Evolutionary conservation across 2,329 filamentous ascomycete genomes (phyloP).

Genomic region (Diaporthe velutina): DNA sequence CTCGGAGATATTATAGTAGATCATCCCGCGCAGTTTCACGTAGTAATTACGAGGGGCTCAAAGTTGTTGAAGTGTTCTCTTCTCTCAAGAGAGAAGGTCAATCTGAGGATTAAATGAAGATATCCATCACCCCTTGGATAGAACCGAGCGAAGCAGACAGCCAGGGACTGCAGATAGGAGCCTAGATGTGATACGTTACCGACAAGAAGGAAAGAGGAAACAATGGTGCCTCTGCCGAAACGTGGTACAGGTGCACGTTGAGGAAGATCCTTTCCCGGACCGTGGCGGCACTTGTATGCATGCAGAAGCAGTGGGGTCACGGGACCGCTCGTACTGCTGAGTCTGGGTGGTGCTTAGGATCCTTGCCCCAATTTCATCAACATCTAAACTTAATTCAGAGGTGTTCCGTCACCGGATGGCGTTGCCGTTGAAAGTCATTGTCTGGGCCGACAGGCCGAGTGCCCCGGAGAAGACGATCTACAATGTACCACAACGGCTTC

Average conservation of each 20-base stretch:
- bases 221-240: not conserved
- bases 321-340: not conserved
- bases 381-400: not conserved
- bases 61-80: not conserved
- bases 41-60: not conserved
- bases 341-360: not conserved
- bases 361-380: not conserved
- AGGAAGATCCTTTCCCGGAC: conserved; percentile 12
- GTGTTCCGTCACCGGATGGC: not conserved
- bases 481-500: not conserved
- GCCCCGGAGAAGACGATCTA: conserved; percentile 10
- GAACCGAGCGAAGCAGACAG: not conserved
- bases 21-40: not conserved
- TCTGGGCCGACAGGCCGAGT: not conserved
- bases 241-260: not conserved
- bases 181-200: conserved; percentile 17
- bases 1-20: not conserved
- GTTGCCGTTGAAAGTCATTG: not conserved
- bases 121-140: not conserved
- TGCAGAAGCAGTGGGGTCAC: not conserved
- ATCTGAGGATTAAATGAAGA: not conserved
- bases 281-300: conserved; percentile 9
- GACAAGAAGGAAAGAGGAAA: not conserved
- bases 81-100: not conserved
- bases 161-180: not conserved